Evolutionary conservation across 441 rosid genomes (phyloP).

Genomic region (Aleurites moluccanus): DNA sequence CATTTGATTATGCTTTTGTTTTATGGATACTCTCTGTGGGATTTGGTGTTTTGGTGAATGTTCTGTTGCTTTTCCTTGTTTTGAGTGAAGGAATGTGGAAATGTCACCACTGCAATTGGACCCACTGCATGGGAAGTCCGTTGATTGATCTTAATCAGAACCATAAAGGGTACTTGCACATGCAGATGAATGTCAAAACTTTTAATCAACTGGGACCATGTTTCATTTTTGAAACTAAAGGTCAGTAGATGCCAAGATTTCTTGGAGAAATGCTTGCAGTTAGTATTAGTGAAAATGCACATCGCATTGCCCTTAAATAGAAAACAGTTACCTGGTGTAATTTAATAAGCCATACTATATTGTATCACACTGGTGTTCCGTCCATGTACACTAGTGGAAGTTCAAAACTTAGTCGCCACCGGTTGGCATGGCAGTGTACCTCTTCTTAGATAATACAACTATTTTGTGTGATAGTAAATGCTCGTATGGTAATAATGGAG

Average conservation of each 20-base stretch:
- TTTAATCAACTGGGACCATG: slow-evolving; percentile 29
- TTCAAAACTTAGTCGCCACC: slow-evolving; percentile 2
- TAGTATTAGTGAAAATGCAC: slow-evolving; percentile 13
- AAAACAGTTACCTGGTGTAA: background rate
- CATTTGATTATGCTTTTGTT: background rate
- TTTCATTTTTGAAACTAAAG: slow-evolving; percentile 48
- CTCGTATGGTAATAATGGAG: background rate
- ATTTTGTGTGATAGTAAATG: background rate
- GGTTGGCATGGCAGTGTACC: background rate
- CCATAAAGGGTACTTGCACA: slow-evolving; percentile 28
- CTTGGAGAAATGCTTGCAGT: slow-evolving; percentile 5
- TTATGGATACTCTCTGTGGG: background rate
- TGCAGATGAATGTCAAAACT: slow-evolving; percentile 22
- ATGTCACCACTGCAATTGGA: slow-evolving; percentile 73
- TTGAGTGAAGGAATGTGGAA: slow-evolving; percentile 63
- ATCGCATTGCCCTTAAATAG: background rate
- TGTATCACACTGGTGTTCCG: background rate
- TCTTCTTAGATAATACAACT: background rate
- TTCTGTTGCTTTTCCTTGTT: slow-evolving; percentile 30
- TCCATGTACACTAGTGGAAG: background rate
- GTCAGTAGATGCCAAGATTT: slow-evolving; percentile 41
- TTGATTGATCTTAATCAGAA: slow-evolving; percentile 27
- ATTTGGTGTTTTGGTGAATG: background rate
- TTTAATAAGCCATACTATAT: background rate
- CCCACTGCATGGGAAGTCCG: slow-evolving; percentile 35